A percentile compares a stretch with the other conserved stretches of the same genome.
phyloP scores from a whole-genome alignment of 2,329 filamentous ascomycete genomes.

The Ophiosphaerella korrae region DNA sequence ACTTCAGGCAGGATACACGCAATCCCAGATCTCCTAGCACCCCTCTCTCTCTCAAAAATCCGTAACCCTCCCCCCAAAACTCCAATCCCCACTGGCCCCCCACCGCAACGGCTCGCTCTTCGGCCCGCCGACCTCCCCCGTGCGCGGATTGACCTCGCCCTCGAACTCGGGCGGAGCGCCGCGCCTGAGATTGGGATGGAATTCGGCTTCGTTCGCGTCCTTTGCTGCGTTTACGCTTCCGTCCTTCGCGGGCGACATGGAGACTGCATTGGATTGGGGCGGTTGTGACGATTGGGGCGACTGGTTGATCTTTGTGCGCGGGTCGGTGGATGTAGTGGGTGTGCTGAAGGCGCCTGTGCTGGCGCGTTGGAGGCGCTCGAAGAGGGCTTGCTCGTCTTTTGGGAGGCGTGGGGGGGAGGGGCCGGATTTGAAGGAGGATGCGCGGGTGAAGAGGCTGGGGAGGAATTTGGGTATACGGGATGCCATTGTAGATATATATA shows the following conservation, averaged over 20 bases:
- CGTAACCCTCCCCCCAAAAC: slow-evolving; percentile 91
- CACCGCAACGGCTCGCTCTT: slow-evolving; percentile 96
- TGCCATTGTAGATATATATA: neutral
- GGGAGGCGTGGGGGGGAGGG: slow-evolving; percentile 86
- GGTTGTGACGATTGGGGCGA: slow-evolving; percentile 4
- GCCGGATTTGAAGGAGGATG: slow-evolving; percentile 43
- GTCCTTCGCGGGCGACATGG: slow-evolving; percentile 12
- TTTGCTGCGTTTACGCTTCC: slow-evolving; percentile 16
- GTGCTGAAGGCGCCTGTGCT: slow-evolving; percentile 80
- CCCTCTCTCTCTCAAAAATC: slow-evolving; percentile 65
- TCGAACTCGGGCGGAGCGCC: slow-evolving; percentile 91
- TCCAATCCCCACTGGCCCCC: slow-evolving; percentile 81
- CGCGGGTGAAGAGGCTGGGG: slow-evolving; percentile 34
- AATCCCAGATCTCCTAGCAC: neutral
- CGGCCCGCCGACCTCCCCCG: slow-evolving; percentile 92
- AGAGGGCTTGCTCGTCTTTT: slow-evolving; percentile 85
- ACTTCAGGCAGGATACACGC: too few relatives aligned
- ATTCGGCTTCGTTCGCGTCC: slow-evolving; percentile 59
- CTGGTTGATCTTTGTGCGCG: slow-evolving; percentile 8
- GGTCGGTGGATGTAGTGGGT: slow-evolving; percentile 50
- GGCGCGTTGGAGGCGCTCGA: slow-evolving; percentile 80
- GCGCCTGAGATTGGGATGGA: slow-evolving; percentile 72
- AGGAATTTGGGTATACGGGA: slow-evolving; percentile 20
- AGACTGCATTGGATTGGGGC: slow-evolving; percentile 5
- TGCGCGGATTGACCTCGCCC: slow-evolving; percentile 89